Base-by-base conservation (phyloP, 2,329 filamentous ascomycete species). In the Curvularia spicifera region DNA sequence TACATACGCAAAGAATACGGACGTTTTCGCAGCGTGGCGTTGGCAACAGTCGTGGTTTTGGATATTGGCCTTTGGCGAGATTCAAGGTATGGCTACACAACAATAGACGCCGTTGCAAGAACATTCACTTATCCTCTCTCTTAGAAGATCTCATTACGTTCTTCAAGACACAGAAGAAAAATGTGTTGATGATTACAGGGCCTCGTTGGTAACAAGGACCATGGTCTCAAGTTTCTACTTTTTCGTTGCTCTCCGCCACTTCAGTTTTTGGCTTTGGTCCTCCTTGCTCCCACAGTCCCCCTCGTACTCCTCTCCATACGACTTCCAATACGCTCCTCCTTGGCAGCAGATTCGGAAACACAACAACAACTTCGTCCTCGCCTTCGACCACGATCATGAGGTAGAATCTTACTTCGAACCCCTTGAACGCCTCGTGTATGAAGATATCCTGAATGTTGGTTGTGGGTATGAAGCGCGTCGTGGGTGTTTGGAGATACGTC, bases 371-470 rank as follows among this genome's bases (percentile, higher is more conserved):
- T 65, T 95, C 89, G 53, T 89, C 85, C 78, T 98, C 94, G 2
- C 89, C 93, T 67, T 96, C 90, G 18, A 98, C 92, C 52, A 98
- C 89, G 29, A 98, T 91, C 4, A 91, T 87, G 8, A 99, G 80
- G 72, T 97, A 97, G 72, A 94, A 96, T 40, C 89, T 82, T 35
- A 98, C 93, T 78, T 93, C 91, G 71, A 97, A 96, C 0, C 93
- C 93, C 56, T 87, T 87, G 78, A 98, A 98, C 3, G 93, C 95
- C 81, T 99, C 95, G 75, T 97, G 93, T 50, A 99, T 91, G 53
- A 97, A 87, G 56, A 99, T 89, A 75, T 99, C 95, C 73, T 91
- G 91, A 57, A 99, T 96, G 78, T 91, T 89, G 44, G 90, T 91
- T 0, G 94, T 97, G 0, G 95, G 94, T 58, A 99, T 98, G 76